These are phyloP conservation scores for Tolypocladium paradoxum DNA, from an alignment of 2,329 filamentous ascomycete species.

Conservation along the genomic window DNA sequence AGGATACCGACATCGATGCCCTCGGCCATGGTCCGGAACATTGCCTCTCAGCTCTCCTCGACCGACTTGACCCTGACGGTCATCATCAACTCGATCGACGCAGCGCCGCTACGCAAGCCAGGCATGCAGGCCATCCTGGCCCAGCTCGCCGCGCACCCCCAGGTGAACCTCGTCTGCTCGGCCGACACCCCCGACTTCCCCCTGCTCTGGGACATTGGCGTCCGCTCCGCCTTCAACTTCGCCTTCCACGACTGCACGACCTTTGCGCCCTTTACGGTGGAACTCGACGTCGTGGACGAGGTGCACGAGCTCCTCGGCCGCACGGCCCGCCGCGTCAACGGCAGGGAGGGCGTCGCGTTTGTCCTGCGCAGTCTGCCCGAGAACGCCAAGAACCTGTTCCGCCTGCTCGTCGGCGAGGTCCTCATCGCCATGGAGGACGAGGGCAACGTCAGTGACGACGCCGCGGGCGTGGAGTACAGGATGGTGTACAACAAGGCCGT, in stretches of 20 bases:
- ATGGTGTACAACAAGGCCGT: constrained; percentile 90
- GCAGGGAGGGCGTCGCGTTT: constrained; percentile 83
- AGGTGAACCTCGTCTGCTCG: constrained; percentile 65
- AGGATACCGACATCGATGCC: constrained; percentile 51
- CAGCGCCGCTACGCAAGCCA: constrained; percentile 60
- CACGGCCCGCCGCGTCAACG: constrained; percentile 67
- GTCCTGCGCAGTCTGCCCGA: constrained; percentile 84
- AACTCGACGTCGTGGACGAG: constrained; percentile 79
- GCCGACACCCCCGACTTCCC: constrained; percentile 82
- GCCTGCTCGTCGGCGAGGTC: constrained; percentile 75
- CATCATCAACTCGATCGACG: constrained; percentile 80
- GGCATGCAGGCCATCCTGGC: constrained; percentile 63
- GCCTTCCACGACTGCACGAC: constrained; percentile 93
- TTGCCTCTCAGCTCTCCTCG: constrained; percentile 48
- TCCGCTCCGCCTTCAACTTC: constrained; percentile 76
- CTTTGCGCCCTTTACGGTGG: constrained; percentile 60
- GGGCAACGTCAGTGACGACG: constrained; percentile 30
- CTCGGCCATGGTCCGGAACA: constrained; percentile 53
- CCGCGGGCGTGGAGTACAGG: constrained; percentile 74
- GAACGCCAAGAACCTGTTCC: constrained; percentile 81
- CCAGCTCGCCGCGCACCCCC: constrained; percentile 62
- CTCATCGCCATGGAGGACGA: constrained; percentile 58
- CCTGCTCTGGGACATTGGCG: constrained; percentile 77
- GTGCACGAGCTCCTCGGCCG: constrained; percentile 81
- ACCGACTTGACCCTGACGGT: constrained; percentile 45